Evolutionary conservation across 1,284 basidiomycete species (phyloP).

Genomic region (Anthracocystis panici-leucophaei): DNA sequence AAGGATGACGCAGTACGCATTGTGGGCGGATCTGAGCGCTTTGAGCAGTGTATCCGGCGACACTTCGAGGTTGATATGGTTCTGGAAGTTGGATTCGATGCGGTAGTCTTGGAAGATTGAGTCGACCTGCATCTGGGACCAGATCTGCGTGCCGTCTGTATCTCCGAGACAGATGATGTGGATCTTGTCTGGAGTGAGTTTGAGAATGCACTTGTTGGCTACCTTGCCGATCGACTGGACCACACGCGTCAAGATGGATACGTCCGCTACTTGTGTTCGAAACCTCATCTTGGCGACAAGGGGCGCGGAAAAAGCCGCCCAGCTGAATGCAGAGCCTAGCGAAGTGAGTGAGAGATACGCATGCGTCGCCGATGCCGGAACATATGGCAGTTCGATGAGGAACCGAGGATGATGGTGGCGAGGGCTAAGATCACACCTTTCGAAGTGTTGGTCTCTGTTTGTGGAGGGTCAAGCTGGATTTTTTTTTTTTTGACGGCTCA

Average conservation of each 20-base stretch:
- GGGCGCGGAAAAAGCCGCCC: conserved; percentile 4
- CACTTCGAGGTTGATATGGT: conserved; percentile 70
- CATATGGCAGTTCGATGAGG: not conserved
- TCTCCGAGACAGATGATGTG: conserved; percentile 67
- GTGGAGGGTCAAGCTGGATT: too few species aligned
- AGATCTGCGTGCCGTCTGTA: conserved; percentile 65
- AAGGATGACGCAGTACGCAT: conserved; percentile 59
- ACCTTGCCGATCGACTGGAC: conserved; percentile 66
- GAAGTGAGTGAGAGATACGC: not conserved
- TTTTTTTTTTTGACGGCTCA: too few species aligned
- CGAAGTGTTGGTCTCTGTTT: conserved; percentile 6
- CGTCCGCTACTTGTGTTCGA: conserved; percentile 61
- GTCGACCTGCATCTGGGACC: conserved; percentile 64
- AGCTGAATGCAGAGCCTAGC: conserved; percentile 13
- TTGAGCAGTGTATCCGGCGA: conserved; percentile 65
- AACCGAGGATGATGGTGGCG: conserved; percentile 1
- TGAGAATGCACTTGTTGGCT: conserved; percentile 65
- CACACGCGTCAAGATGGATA: conserved; percentile 57
- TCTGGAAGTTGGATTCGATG: conserved; percentile 69
- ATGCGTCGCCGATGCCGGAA: conserved; percentile 5
- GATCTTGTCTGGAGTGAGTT: conserved; percentile 62
- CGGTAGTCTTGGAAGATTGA: conserved; percentile 61
- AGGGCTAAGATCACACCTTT: not conserved
- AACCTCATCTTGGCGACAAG: conserved; percentile 59
- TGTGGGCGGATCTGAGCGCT: conserved; percentile 61